Evolutionary conservation across 192 early-diverging fungal species (phyloP).

Genomic region (Gaertneriomyces semiglobifer): DNA sequence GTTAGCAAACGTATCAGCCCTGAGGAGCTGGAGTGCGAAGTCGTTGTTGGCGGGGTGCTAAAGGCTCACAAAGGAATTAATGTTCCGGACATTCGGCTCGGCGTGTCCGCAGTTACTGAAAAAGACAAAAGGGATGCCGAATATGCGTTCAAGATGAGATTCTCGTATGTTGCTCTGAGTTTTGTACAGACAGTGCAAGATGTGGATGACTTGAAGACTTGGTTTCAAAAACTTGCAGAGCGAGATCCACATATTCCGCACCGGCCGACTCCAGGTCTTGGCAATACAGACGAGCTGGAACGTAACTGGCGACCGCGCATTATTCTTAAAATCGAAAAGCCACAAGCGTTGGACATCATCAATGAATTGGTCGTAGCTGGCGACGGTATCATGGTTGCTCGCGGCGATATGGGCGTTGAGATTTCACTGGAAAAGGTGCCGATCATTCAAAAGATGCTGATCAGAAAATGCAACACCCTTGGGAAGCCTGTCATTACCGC

Average conservation of each 20-base stretch:
- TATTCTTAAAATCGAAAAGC: constrained; percentile 58
- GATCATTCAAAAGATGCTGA: constrained; percentile 55
- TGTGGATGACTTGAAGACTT: constrained; percentile 45
- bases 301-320: constrained; percentile 50
- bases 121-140: constrained; percentile 50
- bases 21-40: constrained; percentile 42
- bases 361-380: constrained; percentile 51
- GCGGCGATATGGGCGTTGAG: constrained; percentile 59
- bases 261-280: constrained; percentile 48
- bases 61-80: constrained; percentile 58
- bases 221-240: constrained; percentile 45
- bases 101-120: constrained; percentile 52
- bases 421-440: constrained; percentile 49
- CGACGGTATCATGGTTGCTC: constrained; percentile 59
- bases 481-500: constrained; percentile 58
- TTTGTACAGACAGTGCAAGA: constrained; percentile 53
- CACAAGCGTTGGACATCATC: constrained; percentile 52
- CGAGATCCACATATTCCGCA: not conserved
- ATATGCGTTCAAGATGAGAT: constrained; percentile 44
- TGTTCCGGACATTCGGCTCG: constrained; percentile 51
- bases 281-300: constrained; percentile 28
- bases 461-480: constrained; percentile 50
- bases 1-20: constrained; percentile 42
- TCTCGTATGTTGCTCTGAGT: constrained; percentile 51
- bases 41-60: constrained; percentile 46